Evolutionary conservation across 106 monocot species (phyloP).

Genomic region (Phalaenopsis equestris): DNA sequence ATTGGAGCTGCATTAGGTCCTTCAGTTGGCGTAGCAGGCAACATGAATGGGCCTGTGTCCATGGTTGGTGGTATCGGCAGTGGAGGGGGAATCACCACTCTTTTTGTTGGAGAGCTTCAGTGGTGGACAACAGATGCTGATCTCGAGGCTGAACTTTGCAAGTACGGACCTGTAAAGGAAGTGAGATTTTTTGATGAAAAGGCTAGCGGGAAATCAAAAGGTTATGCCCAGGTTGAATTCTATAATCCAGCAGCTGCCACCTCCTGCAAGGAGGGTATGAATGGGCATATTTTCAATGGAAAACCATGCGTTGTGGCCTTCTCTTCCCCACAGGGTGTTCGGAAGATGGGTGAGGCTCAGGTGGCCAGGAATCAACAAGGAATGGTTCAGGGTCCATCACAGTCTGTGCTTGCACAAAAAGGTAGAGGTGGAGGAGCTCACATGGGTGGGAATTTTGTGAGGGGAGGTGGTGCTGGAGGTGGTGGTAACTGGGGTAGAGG

Average conservation of each 20-base stretch:
- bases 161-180: constrained; percentile 80
- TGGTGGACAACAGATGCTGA: constrained; percentile 96
- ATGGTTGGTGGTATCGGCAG: neutral
- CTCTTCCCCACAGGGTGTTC: constrained; percentile 42
- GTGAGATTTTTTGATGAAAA: constrained; percentile 84
- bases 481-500: constrained; percentile 32
- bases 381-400: constrained; percentile 13
- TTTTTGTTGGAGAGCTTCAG: constrained; percentile 71
- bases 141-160: constrained; percentile 59
- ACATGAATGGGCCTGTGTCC: too few relatives aligned
- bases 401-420: constrained; percentile 3
- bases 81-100: constrained; percentile 29
- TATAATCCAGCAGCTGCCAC: constrained; percentile 53
- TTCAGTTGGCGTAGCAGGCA: too few relatives aligned
- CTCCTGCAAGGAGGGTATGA: constrained; percentile 76
- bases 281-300: constrained; percentile 71
- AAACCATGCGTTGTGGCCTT: constrained; percentile 70
- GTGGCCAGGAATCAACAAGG: constrained; percentile 41
- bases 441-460: constrained; percentile 14
- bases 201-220: constrained; percentile 92
- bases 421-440: constrained; percentile 23
- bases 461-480: constrained; percentile 19
- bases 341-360: constrained; percentile 57
- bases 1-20: neutral
- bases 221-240: constrained; percentile 87